Base-by-base conservation (phyloP, 2,329 filamentous ascomycete genomes). In the Apiospora aurea region DNA sequence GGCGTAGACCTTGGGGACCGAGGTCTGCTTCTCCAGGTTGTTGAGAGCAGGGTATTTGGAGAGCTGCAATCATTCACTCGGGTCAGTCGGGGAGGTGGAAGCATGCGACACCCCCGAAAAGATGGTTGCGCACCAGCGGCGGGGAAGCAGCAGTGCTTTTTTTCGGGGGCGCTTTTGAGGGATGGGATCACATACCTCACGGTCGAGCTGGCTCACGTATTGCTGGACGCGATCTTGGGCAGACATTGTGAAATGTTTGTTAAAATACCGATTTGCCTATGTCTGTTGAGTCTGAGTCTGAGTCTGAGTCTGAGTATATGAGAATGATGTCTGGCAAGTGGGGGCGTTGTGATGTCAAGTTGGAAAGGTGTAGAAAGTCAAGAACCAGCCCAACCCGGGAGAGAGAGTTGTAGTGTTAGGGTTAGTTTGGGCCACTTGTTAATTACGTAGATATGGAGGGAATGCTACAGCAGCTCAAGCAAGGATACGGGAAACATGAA, bases 21-120 rank as follows among this genome's bases (percentile, higher is more conserved):
- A 91, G 75, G 92, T 93, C 84, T 93, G 91, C 88, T 92, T 93
- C 90, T 97, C 94, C 79, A 96, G 89, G 86, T 96, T 94, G 89
- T 91, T 93, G 82, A 96, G 89, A 79, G 88, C 84, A 78, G 92
- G 92, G 86, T 96, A 96, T 84, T 95, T 96, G 83, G 93, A 94
- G 77, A 96, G 91, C 94, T 96, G 82, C 78, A 72, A 67, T 69
- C 66, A 72, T 67, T 73, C 66, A 72, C 66, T 73, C 66, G 66
- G 57, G 66, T 68, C 66, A 68, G 66, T 68, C 66, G 26, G 26
- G 18, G 24, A 21, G 44, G 43, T 68, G 66, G n/a, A 38, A 44
- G 51, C 29, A 71, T 41, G 53, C 53, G 53, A 43, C 24, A 46
- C 41, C 24, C 21, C 26, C 47, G 24, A 24, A 26, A 51, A 18